Evolutionary conservation across 345 rosid species (phyloP), one percentile per base, ranked within the genome.

Genomic region (Cardamine occulta): DNA sequence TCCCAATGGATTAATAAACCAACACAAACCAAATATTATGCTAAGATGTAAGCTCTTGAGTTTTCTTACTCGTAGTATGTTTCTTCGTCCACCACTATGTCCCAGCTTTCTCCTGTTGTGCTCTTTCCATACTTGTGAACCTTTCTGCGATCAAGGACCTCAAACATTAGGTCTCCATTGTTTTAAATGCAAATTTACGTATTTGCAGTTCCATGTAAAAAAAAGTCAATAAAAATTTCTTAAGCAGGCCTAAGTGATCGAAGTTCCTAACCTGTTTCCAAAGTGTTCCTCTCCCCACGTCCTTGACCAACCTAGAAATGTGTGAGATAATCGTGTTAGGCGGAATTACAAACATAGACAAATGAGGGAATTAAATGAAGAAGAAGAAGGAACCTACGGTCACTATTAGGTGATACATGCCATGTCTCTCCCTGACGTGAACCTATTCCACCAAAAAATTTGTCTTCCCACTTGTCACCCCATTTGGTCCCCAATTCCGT

Each of bases 401-500:
- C 91, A 42, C 82, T 88, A 8, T 82, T 77, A 10, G 97, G 89
- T 74, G 99, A 89, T 71, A 87, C 95, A 80, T 95, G 97, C 99
- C 99, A 95, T 2, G 97, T 95, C 86, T 95, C 99, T 77, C 99
- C 99, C 71, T 95, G 99, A 23, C 99, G 97, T 17, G 97, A 83
- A 79, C 99, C 99, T 68, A 94, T 90, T 37, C 97, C 97, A 66
- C 92, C 79, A 80, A 95, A 95, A 84, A 95, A 95, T 76, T 86
- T 95, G 49, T 95, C 99, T 80, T 95, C 99, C 99, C 99, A 95
- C 86, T 95, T 95, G 88, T 95, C 99, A 80, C 99, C 99, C 99
- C 99, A 95, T 84, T 92, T 95, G 69, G 97, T 95, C 70, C 96
- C 97, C 67, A 95, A 72, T 74, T 95, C 96, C 29, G 99, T 95